Percentiles rank a stretch among this genome's conserved stretches.
Evolutionary conservation across 164 flowering plant genomes (phyloP).

Genomic region (Cinnamomum chago): DNA sequence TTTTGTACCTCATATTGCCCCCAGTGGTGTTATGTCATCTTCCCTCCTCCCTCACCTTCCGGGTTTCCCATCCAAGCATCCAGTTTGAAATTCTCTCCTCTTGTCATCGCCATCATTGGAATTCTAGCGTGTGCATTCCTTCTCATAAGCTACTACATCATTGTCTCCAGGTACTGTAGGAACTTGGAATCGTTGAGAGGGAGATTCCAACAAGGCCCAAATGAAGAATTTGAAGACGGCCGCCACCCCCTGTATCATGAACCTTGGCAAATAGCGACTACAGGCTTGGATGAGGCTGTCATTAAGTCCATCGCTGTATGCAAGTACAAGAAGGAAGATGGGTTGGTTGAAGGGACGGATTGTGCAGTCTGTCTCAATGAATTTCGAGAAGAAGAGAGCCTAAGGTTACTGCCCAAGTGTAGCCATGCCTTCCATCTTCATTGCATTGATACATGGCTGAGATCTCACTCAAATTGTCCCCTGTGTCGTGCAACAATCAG

Average conservation of each 20-base stretch:
- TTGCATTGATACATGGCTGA: conserved; percentile 87
- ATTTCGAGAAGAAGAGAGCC: conserved; percentile 59
- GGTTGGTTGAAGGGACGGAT: conserved; percentile 62
- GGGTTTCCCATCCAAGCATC: conserved; percentile 38
- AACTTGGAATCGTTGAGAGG: conserved; percentile 18
- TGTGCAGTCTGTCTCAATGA: conserved; percentile 78
- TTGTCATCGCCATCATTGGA: conserved; percentile 68
- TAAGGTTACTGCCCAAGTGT: conserved; percentile 74
- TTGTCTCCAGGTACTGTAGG: conserved; percentile 59
- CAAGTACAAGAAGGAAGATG: conserved; percentile 60
- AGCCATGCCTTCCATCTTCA: conserved; percentile 76
- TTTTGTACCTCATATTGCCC: conserved; percentile 73
- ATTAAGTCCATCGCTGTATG: conserved; percentile 61
- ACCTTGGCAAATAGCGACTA: conserved; percentile 34
- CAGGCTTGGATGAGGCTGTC: conserved; percentile 61
- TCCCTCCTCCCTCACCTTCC: conserved; percentile 73
- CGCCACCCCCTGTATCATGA: conserved; percentile 25
- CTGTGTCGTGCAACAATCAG: conserved; percentile 61
- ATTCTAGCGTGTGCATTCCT: conserved; percentile 67
- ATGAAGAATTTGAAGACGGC: conserved; percentile 24
- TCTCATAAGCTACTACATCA: conserved; percentile 54
- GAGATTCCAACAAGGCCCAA: conserved; percentile 11
- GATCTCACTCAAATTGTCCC: conserved; percentile 78
- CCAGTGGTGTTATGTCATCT: conserved; percentile 67
- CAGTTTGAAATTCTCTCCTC: conserved; percentile 55